Percentiles rank a stretch among this genome's conserved stretches.
Conservation (phyloP, 2,329 filamentous ascomycete genomes). For the Balansia obtecta region DNA sequence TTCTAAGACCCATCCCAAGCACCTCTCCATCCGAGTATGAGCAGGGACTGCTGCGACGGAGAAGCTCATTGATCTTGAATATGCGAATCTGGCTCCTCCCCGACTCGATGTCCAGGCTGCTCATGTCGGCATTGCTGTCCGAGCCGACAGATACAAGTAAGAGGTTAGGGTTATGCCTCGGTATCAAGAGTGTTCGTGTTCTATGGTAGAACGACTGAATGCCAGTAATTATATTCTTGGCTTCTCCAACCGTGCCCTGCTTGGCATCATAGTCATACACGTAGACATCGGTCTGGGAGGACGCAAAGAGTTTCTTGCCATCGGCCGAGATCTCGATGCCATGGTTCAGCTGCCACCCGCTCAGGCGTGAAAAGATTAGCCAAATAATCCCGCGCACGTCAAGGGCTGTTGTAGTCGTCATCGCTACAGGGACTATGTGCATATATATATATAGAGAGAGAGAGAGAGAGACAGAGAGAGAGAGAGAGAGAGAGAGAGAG, state of each 20-base stretch:
- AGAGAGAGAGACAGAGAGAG: no score
- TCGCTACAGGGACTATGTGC: no score
- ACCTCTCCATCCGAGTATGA: conserved; percentile 32
- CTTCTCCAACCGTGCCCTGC: conserved; percentile 28
- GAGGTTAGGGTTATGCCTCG: conserved; percentile 34
- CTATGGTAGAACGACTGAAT: conserved; percentile 48
- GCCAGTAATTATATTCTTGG: conserved; percentile 37
- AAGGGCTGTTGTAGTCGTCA: no score
- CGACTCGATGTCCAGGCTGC: conserved; percentile 32
- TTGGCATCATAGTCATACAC: conserved; percentile 47
- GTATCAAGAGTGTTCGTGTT: conserved; percentile 50
- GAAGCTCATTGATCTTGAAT: conserved; percentile 19
- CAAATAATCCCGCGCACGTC: not conserved
- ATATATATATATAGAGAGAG: no score
- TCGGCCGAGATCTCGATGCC: conserved; percentile 34
- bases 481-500: no score
- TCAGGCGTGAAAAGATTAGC: not conserved
- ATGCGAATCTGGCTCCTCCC: conserved; percentile 51
- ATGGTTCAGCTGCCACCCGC: conserved; percentile 30
- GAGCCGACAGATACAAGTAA: conserved; percentile 53
- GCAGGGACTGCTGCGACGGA: conserved; percentile 11
- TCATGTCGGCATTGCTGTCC: conserved; percentile 41
- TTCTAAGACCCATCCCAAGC: conserved; percentile 55
- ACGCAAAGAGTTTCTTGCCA: conserved; percentile 36
- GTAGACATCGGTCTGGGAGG: conserved; percentile 39